These are phyloP conservation scores for Daucus carota DNA, from an alignment of 129 eudicot genomes.

Conservation along the genomic window DH1_v3.0 NC_030381.2:43177001-43177500, in stretches of 20 bases:
- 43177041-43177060: slow-evolving; percentile 10
- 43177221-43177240: slow-evolving; percentile 50
- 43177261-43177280: slow-evolving; percentile 44
- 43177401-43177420: background rate
- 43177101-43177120: slow-evolving; percentile 74
- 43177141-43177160: slow-evolving; percentile 70
- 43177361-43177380: background rate
- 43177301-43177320: background rate
- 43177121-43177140: slow-evolving; percentile 70
- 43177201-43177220: slow-evolving; percentile 78
- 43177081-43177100: slow-evolving; percentile 71
- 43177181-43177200: slow-evolving; percentile 64
- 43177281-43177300: slow-evolving; percentile 31
- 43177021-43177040: background rate
- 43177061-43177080: slow-evolving; percentile 67
- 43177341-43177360: background rate
- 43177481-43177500: background rate
- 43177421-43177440: background rate
- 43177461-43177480: background rate
- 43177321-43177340: background rate
- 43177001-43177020: background rate
- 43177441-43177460: background rate
- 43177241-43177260: slow-evolving; percentile 59
- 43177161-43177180: slow-evolving; percentile 79
- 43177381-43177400: background rate